Evolutionary conservation across 2,329 filamentous ascomycete species (phyloP), one percentile per base, ranked within the genome.

Genomic region (Clarireedia sp.): DNA sequence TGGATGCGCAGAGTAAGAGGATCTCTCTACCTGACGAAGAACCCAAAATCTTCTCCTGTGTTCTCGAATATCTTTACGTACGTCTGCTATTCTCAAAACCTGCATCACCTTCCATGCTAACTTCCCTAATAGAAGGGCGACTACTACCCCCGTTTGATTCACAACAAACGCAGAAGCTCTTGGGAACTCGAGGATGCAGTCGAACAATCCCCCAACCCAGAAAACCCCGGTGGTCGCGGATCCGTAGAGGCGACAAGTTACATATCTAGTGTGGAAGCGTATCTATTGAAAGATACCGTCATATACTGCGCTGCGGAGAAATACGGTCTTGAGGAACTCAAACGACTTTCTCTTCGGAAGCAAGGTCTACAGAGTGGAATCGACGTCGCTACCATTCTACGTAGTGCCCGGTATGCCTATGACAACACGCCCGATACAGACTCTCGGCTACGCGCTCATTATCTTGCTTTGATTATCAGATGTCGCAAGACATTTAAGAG

Each of bases 401-500:
- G 89, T 69, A 92, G 87, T 68, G 91, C 91, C 66, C 89, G 92
- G 73, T 96, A 94, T 78, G 90, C 91, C 70, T 96, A 97, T 75
- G 88, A 89, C 70, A 85, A 96, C 78, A 96, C 92, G 68, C 90
- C 91, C 64, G 89, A 96, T 77, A 87, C 85, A 67, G 91, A 97
- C 77, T 92, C 87, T 70, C 83, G 86, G 68, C 85, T 97, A 73
- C 90, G 91, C 77, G 91, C 91, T 78, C 90, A 96, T 78, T 96
- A 96, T 79, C 85, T 97, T 72, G 90, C 91, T 71, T 83, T 96
- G 74, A 95, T 96, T 74, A 96, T 96, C 78, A 87, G 91, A 78
- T 92, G 89, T 80, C 89, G 92, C 73, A 90, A 90, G 79, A 96
- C 90, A 69, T 96, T 97, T 75, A 96, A 96, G 86, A 85, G 88